Conservation (phyloP, 441 rosid genomes). For the Metrosideros polymorpha region DNA sequence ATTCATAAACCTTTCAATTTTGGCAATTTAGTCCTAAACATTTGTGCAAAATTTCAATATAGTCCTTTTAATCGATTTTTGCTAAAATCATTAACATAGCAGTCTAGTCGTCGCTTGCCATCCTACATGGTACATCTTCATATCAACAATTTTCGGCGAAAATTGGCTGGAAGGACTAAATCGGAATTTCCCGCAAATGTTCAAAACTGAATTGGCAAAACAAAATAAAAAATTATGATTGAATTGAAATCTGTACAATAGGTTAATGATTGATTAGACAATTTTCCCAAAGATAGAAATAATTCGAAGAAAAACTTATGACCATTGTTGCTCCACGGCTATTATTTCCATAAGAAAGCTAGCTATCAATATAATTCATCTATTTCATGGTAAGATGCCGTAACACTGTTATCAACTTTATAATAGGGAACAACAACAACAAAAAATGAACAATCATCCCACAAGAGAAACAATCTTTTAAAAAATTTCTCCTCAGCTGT, state of each 20-base stretch:
- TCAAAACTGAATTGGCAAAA: neutral
- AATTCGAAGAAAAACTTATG: neutral
- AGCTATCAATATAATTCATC: neutral
- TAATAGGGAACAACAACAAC: neutral
- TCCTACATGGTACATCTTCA: neutral
- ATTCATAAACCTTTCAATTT: neutral
- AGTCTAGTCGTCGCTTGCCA: fast-evolving
- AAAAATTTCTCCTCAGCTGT: neutral
- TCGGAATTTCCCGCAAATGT: no score
- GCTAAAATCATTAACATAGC: neutral
- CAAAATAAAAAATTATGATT: neutral
- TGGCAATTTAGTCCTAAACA: neutral
- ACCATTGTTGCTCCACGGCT: neutral
- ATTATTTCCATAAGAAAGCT: neutral
- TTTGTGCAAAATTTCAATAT: neutral
- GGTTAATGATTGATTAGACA: neutral
- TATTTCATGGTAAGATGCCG: neutral
- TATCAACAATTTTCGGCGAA: no score
- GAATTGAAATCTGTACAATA: fast-evolving
- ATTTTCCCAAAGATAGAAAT: neutral
- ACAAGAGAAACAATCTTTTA: neutral
- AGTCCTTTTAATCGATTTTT: neutral
- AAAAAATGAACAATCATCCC: neutral
- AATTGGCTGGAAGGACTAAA: neutral
- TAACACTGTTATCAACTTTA: neutral